phyloP scores from a whole-genome alignment of 129 eudicot species.

The Gnaphalium uliginosum region DNA sequence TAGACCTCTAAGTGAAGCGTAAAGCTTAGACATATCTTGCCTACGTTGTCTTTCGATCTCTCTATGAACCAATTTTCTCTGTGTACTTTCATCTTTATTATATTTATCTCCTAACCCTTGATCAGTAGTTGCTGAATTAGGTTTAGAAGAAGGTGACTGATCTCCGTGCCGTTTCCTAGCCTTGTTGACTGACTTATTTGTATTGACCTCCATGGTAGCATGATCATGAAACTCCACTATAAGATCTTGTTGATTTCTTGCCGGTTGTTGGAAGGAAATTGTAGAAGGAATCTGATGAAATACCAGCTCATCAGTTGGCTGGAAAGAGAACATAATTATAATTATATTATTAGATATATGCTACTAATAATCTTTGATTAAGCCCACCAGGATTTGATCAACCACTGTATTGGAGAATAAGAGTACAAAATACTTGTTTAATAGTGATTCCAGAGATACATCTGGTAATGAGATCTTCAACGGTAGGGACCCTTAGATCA shows the following conservation, averaged over 20 bases:
- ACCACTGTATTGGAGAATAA: slow-evolving; percentile 19
- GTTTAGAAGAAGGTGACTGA: slow-evolving; percentile 31
- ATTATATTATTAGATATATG: background rate
- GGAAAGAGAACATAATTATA: slow-evolving; percentile 49
- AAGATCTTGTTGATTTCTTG: slow-evolving; percentile 40
- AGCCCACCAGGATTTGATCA: slow-evolving; percentile 36
- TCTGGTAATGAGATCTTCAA: slow-evolving; percentile 27
- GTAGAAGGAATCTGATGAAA: slow-evolving; percentile 33
- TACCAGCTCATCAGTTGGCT: slow-evolving; percentile 42
- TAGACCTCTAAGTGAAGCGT: slow-evolving; percentile 62
- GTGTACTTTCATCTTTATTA: slow-evolving; percentile 27
- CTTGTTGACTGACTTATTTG: slow-evolving; percentile 12
- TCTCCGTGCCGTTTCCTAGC: slow-evolving; percentile 27
- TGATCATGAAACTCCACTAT: slow-evolving; percentile 15
- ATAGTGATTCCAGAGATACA: slow-evolving; percentile 21
- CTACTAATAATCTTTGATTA: slow-evolving; percentile 17
- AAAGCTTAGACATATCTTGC: slow-evolving; percentile 68
- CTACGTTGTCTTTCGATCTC: slow-evolving; percentile 65
- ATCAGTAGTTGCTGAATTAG: slow-evolving; percentile 24
- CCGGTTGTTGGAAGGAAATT: slow-evolving; percentile 34
- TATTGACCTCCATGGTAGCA: slow-evolving; percentile 26
- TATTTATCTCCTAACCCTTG: slow-evolving; percentile 8
- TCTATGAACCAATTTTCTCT: slow-evolving; percentile 49
- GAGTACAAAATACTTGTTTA: slow-evolving; percentile 22
- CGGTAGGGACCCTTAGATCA: slow-evolving; percentile 23